Percentiles rank a stretch among this genome's conserved stretches.
Evolutionary conservation across 257 asterid genomes (phyloP).

Genomic region (Petunia axillaris): DNA sequence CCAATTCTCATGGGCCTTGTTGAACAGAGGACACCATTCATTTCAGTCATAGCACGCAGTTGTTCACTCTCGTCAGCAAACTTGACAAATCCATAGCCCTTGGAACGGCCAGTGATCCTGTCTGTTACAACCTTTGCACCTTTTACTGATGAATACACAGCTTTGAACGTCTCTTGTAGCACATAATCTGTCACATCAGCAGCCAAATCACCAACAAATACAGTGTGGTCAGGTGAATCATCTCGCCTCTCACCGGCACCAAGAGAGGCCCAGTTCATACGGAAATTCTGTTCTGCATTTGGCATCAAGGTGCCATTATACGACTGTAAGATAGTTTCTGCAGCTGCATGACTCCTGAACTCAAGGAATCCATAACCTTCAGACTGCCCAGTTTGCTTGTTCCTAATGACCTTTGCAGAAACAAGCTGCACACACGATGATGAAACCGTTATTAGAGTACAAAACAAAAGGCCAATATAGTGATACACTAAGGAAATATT

Average conservation of each 20-base stretch:
- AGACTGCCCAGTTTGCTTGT: slow-evolving; percentile 70
- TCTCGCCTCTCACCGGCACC: slow-evolving; percentile 87
- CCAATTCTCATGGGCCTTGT: slow-evolving; percentile 90
- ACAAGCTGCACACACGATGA: slow-evolving; percentile 49
- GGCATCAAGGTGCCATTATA: slow-evolving; percentile 75
- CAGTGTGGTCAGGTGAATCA: slow-evolving; percentile 71
- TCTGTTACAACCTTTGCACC: slow-evolving; percentile 87
- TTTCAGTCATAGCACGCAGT: slow-evolving; percentile 78
- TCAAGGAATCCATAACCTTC: slow-evolving; percentile 93
- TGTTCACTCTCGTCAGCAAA: slow-evolving; percentile 88
- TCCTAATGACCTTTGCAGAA: slow-evolving; percentile 70
- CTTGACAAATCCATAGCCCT: slow-evolving; percentile 89
- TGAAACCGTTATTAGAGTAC: not conserved
- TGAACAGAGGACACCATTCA: slow-evolving; percentile 81
- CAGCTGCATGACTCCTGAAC: slow-evolving; percentile 67
- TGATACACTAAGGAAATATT: not conserved
- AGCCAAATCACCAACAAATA: slow-evolving; percentile 91
- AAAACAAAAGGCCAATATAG: not conserved
- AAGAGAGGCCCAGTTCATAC: slow-evolving; percentile 84
- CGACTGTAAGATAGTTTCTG: slow-evolving; percentile 63
- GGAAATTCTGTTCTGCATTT: slow-evolving; percentile 60
- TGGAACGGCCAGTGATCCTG: slow-evolving; percentile 78
- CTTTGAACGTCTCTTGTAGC: slow-evolving; percentile 70
- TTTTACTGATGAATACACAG: slow-evolving; percentile 65
- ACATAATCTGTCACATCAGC: slow-evolving; percentile 80